phyloP scores from a whole-genome alignment of 805 yeast genomes.

The Helenozyma baotianmanensis region DNA sequence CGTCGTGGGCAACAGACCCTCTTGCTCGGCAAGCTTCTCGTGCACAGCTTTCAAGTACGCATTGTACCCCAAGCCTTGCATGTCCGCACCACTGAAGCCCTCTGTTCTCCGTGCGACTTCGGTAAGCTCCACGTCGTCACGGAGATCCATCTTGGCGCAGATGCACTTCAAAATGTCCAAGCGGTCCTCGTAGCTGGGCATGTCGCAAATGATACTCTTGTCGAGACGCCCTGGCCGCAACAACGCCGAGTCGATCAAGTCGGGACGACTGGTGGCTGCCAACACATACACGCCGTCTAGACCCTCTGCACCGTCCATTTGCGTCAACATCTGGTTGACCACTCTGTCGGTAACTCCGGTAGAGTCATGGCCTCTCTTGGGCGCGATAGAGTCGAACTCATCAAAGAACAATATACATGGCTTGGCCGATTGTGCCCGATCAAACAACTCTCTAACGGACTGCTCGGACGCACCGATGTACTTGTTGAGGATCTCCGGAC shows the following conservation, averaged over 20 bases:
- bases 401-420: conserved; percentile 93
- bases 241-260: conserved; percentile 89
- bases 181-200: conserved; percentile 72
- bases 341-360: conserved; percentile 98
- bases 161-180: conserved; percentile 64
- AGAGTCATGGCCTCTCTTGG: conserved; percentile 95
- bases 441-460: conserved; percentile 87
- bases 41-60: conserved; percentile 87
- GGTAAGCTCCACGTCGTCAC: conserved; percentile 45
- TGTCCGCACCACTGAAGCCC: conserved; percentile 92
- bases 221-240: conserved; percentile 95
- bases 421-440: conserved; percentile 89
- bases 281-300: conserved; percentile 93
- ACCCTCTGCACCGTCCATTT: conserved; percentile 99
- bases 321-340: conserved; percentile 93
- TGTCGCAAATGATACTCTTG: conserved; percentile 83
- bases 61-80: conserved; percentile 87
- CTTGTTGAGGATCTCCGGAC: conserved; percentile 92
- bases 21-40: conserved; percentile 48
- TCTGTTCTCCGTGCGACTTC: conserved; percentile 55
- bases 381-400: conserved; percentile 96
- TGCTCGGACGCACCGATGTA: conserved; percentile 98
- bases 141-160: conserved; percentile 56
- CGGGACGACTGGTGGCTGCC: conserved; percentile 96
- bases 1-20: conserved; percentile 18